A percentile compares a stretch with the other conserved stretches of the same genome.
These are phyloP conservation scores for Vaccinium macrocarpon DNA, from an alignment of 148 eudicot species.

Conservation along the genomic window DNA sequence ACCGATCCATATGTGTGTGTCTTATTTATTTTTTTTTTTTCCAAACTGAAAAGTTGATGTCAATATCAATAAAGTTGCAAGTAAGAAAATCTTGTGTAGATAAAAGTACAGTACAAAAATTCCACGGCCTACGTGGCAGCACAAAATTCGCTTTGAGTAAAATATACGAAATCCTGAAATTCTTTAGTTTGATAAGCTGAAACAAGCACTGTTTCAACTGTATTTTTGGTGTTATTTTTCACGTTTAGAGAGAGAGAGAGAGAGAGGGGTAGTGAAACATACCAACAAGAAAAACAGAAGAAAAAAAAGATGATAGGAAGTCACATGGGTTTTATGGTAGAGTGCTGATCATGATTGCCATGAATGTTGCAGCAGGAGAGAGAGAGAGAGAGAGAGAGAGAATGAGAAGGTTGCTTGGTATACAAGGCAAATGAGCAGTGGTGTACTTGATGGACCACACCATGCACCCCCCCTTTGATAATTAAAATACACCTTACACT, in stretches of 20 bases:
- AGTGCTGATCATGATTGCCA: slow-evolving; percentile 62
- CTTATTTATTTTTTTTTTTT: not conserved
- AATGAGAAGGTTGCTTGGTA: slow-evolving; percentile 63
- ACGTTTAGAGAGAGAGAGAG: not conserved
- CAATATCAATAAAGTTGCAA: slow-evolving; percentile 10
- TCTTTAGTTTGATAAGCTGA: slow-evolving; percentile 17
- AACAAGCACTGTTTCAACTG: slow-evolving; percentile 1
- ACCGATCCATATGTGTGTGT: no score
- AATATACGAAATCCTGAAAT: slow-evolving; percentile 22
- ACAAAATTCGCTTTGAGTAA: slow-evolving; percentile 19
- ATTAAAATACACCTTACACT: slow-evolving; percentile 5
- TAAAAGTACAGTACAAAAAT: not conserved
- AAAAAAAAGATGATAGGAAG: slow-evolving; percentile 32
- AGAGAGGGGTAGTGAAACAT: slow-evolving; percentile 4
- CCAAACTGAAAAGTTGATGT: slow-evolving; percentile 17
- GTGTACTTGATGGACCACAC: slow-evolving; percentile 49
- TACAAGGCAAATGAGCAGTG: slow-evolving; percentile 73
- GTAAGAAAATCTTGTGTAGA: not conserved
- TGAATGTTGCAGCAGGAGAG: slow-evolving; percentile 30
- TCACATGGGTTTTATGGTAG: slow-evolving; percentile 68
- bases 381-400: slow-evolving; percentile 34
- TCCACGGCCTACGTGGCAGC: slow-evolving; percentile 8
- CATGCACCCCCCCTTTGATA: slow-evolving; percentile 26
- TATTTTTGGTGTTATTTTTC: not conserved
- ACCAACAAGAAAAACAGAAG: slow-evolving; percentile 13